Percentiles rank a stretch among this genome's conserved stretches.
Conservation (phyloP, 192 early-diverging fungal genomes). For the Backusella mclennaniae region DNA sequence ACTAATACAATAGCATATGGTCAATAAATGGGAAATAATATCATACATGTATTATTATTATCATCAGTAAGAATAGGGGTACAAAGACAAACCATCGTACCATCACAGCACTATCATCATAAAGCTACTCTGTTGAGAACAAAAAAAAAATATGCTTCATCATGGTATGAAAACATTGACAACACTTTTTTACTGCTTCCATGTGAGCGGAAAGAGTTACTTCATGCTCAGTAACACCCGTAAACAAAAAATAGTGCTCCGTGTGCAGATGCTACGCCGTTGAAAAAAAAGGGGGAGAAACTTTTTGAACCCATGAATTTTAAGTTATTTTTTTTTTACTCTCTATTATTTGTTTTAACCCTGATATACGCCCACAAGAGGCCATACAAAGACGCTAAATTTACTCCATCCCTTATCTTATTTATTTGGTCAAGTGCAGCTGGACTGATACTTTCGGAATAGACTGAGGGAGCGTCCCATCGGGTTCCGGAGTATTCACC, state of each 20-base stretch:
- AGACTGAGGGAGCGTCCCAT: not conserved
- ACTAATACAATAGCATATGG: not conserved
- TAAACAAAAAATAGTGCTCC: not conserved
- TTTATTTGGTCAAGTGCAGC: slow-evolving; percentile 4
- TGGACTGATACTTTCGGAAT: slow-evolving; percentile 3
- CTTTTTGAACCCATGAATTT: not conserved
- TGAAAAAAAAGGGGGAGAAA: not conserved
- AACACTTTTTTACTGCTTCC: slow-evolving; percentile 6
- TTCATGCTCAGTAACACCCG: not conserved
- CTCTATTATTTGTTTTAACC: slow-evolving; percentile 1
- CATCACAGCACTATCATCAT: too few relatives aligned
- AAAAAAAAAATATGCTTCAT: not conserved
- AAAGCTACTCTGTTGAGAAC: not conserved
- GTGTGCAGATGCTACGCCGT: not conserved
- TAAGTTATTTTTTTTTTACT: not conserved
- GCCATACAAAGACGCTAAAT: not conserved
- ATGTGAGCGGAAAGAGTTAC: not conserved
- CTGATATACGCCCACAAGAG: slow-evolving; percentile 4
- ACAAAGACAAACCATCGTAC: too few relatives aligned
- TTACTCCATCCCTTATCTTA: slow-evolving; percentile 1
- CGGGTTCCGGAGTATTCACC: slow-evolving; percentile 13
- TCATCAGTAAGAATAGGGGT: not conserved
- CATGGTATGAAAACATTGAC: not conserved
- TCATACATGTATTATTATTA: not conserved
- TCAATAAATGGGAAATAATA: slow-evolving; percentile 1